Conservation (phyloP, 306 rosid species). For the Trichosanthes truncata region DNA sequence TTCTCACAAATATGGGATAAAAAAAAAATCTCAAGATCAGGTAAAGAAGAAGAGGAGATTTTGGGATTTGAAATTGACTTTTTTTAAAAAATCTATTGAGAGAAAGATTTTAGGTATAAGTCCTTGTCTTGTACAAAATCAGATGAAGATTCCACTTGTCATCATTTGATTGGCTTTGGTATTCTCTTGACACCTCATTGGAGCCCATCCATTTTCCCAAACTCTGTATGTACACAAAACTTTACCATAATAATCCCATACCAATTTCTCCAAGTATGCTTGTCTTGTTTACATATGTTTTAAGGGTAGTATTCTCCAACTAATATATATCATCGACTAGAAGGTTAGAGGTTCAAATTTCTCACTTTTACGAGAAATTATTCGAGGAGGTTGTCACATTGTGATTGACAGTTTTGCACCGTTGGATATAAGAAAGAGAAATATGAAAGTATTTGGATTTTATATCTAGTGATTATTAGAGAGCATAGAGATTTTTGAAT, state of each 20-base stretch:
- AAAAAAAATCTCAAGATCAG: neutral
- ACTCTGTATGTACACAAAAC: neutral
- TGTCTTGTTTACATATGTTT: neutral
- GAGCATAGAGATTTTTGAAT: no score
- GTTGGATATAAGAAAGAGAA: no score
- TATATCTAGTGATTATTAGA: no score
- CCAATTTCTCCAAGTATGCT: neutral
- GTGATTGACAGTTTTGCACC: no score
- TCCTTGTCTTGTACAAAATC: neutral
- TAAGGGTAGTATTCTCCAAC: neutral
- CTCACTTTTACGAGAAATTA: no score
- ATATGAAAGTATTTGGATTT: no score
- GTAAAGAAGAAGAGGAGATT: neutral
- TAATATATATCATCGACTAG: no score
- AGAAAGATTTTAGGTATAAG: neutral
- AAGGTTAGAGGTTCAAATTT: no score
- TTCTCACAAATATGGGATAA: neutral
- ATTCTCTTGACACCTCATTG: neutral
- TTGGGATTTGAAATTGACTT: slow-evolving; percentile 1
- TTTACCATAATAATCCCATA: neutral
- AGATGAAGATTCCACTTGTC: neutral
- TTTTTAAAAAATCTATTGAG: neutral
- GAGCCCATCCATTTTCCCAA: neutral
- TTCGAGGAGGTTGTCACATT: no score
- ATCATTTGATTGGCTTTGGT: neutral